These are phyloP conservation scores for Penicillium longicatenatum DNA, from an alignment of 495 filamentous ascomycete genomes.

Conservation along the genomic window DNA sequence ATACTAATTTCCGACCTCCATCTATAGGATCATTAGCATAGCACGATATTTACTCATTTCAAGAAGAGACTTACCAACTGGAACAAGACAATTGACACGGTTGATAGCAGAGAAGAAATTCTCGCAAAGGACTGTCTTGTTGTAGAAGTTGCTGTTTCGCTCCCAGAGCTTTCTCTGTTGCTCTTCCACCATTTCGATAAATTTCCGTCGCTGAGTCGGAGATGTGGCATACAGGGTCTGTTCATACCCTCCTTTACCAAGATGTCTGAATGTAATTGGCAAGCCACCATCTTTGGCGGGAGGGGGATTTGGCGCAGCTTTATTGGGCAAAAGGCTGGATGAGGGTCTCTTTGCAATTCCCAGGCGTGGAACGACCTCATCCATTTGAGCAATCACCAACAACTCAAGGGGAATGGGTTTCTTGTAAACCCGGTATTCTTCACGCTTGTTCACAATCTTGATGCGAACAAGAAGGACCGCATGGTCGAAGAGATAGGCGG, in stretches of 20 bases:
- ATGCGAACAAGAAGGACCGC: constrained; percentile 85
- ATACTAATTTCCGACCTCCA: constrained; percentile 91
- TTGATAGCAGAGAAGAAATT: constrained; percentile 81
- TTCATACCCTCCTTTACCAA: constrained; percentile 96
- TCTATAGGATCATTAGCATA: constrained; percentile 56
- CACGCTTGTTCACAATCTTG: constrained; percentile 88
- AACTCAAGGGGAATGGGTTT: constrained; percentile 96
- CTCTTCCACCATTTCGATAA: constrained; percentile 91
- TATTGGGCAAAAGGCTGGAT: constrained; percentile 79
- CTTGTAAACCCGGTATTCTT: constrained; percentile 91
- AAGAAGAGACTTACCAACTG: constrained; percentile 63
- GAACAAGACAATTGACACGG: constrained; percentile 89
- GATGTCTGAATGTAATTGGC: constrained; percentile 96
- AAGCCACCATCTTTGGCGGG: constrained; percentile 70
- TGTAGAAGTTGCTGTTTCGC: constrained; percentile 87
- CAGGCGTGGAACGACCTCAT: constrained; percentile 80
- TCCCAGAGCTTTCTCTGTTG: constrained; percentile 84
- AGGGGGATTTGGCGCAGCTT: constrained; percentile 55
- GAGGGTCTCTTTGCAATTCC: constrained; percentile 87
- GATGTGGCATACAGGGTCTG: constrained; percentile 84
- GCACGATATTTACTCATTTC: neutral
- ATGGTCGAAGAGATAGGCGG: constrained; percentile 94
- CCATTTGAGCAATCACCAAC: constrained; percentile 93
- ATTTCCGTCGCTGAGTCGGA: constrained; percentile 81
- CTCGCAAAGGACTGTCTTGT: constrained; percentile 80